Conservation (phyloP, 352 stramenopile genomes). For the Pythium grandisporangium region DNA sequence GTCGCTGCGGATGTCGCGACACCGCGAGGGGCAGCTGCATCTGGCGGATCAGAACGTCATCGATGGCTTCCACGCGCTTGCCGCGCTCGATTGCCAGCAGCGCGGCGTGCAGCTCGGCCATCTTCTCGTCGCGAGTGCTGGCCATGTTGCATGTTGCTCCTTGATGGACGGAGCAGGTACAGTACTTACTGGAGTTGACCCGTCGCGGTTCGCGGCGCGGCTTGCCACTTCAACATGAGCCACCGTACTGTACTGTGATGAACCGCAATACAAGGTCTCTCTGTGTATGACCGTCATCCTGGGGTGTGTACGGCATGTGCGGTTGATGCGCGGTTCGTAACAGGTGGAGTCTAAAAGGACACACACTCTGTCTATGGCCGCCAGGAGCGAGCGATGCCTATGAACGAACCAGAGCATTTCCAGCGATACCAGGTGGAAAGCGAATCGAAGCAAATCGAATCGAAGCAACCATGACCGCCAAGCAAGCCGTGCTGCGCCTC, state of each 20-base stretch:
- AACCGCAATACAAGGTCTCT: neutral
- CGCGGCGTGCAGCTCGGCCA: constrained; percentile 25
- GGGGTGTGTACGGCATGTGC: no score
- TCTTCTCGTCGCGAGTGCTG: constrained; percentile 3
- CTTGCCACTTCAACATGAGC: no score
- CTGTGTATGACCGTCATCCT: neutral
- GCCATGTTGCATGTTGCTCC: neutral
- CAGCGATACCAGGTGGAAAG: neutral
- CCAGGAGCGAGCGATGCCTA: neutral
- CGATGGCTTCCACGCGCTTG: constrained; percentile 29
- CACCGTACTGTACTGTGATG: no score
- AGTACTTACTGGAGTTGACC: no score
- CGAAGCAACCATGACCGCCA: constrained; percentile 8
- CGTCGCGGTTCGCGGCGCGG: no score
- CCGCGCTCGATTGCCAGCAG: constrained; percentile 51
- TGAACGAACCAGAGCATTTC: neutral
- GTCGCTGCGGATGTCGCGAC: constrained; percentile 1
- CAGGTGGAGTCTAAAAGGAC: neutral
- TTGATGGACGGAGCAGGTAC: neutral
- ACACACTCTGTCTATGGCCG: constrained; percentile 1
- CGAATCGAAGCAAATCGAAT: constrained; percentile 5
- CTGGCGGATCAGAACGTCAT: constrained; percentile 38
- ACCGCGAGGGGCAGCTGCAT: constrained; percentile 30
- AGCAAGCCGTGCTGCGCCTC: constrained; percentile 12
- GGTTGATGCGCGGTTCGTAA: no score